Conservation (phyloP, 176 grass and related monocot genomes). For the Canna indica region DNA sequence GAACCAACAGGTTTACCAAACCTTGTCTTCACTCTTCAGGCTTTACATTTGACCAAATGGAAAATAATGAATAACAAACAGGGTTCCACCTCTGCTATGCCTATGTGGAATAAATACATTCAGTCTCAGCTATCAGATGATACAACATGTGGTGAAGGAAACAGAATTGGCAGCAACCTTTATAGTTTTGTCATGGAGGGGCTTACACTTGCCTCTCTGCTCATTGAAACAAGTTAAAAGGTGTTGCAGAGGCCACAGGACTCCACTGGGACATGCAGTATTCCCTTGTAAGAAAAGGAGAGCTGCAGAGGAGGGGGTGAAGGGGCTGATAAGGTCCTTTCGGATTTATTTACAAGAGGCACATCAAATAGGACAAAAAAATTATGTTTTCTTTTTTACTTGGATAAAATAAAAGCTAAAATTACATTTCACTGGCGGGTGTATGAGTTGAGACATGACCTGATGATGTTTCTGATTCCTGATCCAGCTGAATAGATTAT, state of each 20-base stretch:
- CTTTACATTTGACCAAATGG: constrained; percentile 20
- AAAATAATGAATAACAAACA: neutral
- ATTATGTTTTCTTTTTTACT: neutral
- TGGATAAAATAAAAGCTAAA: no score
- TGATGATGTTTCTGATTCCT: no score
- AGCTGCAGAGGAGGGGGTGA: neutral
- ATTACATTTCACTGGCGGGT: no score
- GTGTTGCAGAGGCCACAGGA: no score
- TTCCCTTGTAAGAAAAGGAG: neutral
- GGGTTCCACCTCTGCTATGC: neutral
- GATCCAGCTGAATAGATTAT: no score
- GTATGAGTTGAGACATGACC: no score
- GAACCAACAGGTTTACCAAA: constrained; percentile 38
- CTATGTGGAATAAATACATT: no score
- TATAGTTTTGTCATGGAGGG: neutral
- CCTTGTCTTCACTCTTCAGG: constrained; percentile 19
- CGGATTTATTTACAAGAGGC: neutral
- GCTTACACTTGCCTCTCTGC: no score
- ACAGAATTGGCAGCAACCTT: neutral
- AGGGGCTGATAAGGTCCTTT: neutral
- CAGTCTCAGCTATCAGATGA: neutral
- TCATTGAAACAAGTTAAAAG: no score
- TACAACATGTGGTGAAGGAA: neutral
- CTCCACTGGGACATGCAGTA: no score
- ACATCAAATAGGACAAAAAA: neutral